A percentile compares a stretch with the other conserved stretches of the same genome.
Evolutionary conservation across 257 asterid species (phyloP).

Genomic region (Ligustrum vulgare): DNA sequence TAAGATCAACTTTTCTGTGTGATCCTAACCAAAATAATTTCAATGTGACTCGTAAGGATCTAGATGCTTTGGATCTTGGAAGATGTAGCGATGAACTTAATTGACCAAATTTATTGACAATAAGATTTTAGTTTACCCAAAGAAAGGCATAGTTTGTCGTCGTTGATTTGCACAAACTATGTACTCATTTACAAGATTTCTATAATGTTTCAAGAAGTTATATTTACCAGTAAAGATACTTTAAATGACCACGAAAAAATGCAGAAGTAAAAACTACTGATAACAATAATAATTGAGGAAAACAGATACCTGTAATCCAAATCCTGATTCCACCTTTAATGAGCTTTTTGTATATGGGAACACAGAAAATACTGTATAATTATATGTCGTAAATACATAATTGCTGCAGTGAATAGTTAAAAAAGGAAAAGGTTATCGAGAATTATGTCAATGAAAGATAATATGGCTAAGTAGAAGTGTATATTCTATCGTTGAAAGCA

Average conservation of each 20-base stretch:
- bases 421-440: background rate
- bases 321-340: constrained; percentile 76
- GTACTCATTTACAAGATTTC: background rate
- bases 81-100: background rate
- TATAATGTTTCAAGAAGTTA: background rate
- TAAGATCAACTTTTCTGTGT: background rate
- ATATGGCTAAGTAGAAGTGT: background rate
- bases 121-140: background rate
- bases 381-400: constrained; percentile 49
- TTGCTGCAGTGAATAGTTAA: constrained; percentile 37
- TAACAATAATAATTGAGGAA: background rate
- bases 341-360: constrained; percentile 69
- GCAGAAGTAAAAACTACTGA: constrained; percentile 1
- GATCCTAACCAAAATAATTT: background rate
- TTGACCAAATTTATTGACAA: background rate
- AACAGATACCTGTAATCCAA: constrained; percentile 75
- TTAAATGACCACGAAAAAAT: background rate
- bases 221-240: background rate
- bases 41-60: background rate
- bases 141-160: background rate
- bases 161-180: background rate
- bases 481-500: background rate
- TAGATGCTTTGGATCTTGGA: background rate
- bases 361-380: constrained; percentile 52
- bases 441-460: background rate